Conservation (phyloP, 2,329 filamentous ascomycete species). For the Rhexocercosporidium sp. region DNA sequence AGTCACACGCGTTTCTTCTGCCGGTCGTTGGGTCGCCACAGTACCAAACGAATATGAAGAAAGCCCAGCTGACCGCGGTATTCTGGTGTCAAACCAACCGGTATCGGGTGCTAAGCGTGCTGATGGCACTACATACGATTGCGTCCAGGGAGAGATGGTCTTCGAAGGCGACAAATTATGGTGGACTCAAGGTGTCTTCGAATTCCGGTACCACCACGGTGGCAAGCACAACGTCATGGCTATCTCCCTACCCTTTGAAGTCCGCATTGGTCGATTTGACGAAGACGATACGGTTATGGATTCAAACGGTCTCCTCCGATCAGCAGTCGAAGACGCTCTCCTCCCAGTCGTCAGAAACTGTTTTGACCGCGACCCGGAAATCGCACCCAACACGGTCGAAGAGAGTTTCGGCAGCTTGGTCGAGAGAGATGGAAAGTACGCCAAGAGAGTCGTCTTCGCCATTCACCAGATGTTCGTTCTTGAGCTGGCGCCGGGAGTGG, state of each 20-base stretch:
- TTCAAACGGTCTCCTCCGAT: constrained; percentile 64
- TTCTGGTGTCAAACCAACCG: constrained; percentile 71
- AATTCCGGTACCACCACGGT: constrained; percentile 96
- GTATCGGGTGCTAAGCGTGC: constrained; percentile 50
- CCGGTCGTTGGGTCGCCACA: constrained; percentile 88
- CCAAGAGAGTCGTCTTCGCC: constrained; percentile 88
- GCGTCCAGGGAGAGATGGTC: constrained; percentile 79
- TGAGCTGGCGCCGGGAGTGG: constrained; percentile 91
- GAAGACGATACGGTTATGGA: constrained; percentile 63
- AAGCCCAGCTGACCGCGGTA: constrained; percentile 74
- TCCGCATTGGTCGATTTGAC: constrained; percentile 81
- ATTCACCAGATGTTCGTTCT: constrained; percentile 97
- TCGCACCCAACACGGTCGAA: constrained; percentile 79
- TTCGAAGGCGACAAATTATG: constrained; percentile 94
- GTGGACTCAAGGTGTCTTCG: constrained; percentile 96
- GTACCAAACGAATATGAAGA: constrained; percentile 79
- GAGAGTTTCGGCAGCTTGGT: constrained; percentile 86
- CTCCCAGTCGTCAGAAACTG: constrained; percentile 89
- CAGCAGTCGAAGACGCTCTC: constrained; percentile 76
- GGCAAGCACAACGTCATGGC: constrained; percentile 93
- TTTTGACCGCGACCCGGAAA: constrained; percentile 88
- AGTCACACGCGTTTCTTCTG: constrained; percentile 80
- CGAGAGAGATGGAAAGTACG: constrained; percentile 86
- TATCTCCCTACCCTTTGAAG: constrained; percentile 91
- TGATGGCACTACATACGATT: constrained; percentile 58